phyloP scores from a whole-genome alignment of 2,329 filamentous ascomycete species.

The Aspergillus aculeatinus region DNA sequence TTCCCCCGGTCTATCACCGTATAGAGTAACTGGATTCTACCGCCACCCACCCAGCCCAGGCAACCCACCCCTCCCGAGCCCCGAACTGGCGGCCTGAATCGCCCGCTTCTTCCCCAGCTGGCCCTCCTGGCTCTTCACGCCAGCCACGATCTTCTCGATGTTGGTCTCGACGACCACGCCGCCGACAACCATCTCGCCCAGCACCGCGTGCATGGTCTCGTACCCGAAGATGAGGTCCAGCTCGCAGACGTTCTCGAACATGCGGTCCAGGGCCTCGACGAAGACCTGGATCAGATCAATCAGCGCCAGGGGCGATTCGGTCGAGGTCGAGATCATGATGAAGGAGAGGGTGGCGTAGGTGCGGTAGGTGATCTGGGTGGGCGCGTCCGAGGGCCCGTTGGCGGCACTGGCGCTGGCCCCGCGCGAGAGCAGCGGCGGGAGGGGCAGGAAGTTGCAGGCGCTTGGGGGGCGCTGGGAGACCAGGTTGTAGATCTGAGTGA shows the following conservation, averaged over 20 bases:
- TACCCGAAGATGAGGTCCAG: slow-evolving; percentile 99
- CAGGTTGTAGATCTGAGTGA: slow-evolving; percentile 94
- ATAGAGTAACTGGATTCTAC: slow-evolving; percentile 18
- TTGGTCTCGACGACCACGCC: slow-evolving; percentile 93
- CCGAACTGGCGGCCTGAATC: slow-evolving; percentile 43
- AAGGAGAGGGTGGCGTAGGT: slow-evolving; percentile 98
- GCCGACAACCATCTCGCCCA: slow-evolving; percentile 93
- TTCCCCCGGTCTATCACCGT: background rate
- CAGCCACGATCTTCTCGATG: slow-evolving; percentile 81
- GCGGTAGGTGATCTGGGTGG: slow-evolving; percentile 93
- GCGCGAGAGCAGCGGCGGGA: slow-evolving; percentile 62
- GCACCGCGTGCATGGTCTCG: slow-evolving; percentile 86
- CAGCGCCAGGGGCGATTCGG: slow-evolving; percentile 89
- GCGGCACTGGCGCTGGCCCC: slow-evolving; percentile 48
- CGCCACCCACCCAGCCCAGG: slow-evolving; percentile 43
- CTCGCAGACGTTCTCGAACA: slow-evolving; percentile 99
- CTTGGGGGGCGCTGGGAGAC: slow-evolving; percentile 88
- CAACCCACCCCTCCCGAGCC: slow-evolving; percentile 37
- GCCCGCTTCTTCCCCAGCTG: slow-evolving; percentile 44
- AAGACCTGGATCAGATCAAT: slow-evolving; percentile 98
- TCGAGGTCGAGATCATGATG: slow-evolving; percentile 95
- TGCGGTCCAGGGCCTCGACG: slow-evolving; percentile 87
- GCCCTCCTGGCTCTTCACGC: slow-evolving; percentile 62
- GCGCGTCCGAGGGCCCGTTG: slow-evolving; percentile 74
- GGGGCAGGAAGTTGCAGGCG: slow-evolving; percentile 95